Evolutionary conservation across 202 grass and related monocot species (phyloP), one percentile per base, ranked within the genome.

Genomic region (Setaria viridis): DNA sequence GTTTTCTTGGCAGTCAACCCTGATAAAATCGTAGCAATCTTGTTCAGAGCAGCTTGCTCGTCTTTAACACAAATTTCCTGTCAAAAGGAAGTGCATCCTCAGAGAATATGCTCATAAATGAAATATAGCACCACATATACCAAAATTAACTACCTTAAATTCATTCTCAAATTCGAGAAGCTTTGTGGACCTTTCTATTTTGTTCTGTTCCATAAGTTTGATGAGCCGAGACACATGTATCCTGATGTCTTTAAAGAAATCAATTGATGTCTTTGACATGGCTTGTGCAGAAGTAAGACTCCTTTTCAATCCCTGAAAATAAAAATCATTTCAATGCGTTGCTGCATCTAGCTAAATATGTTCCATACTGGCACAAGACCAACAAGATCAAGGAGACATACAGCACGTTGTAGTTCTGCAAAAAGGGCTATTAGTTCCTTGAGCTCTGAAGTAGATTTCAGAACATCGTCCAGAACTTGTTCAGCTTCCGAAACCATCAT

Each of bases 11-110:
- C 68, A 72, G 75, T 93, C 73, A 95, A 88, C 35, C 66, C 87
- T 45, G 86, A 33, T 77, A 97, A 90, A 84, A 97, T 90, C 74
- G 20, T 85, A 85, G 87, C 67, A 78, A 97, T 95, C 79, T 90
- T 86, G 53, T 91, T 76, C 72, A 90, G 42, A 72, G 90, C 92
- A 86, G 59, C 60, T 63, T 82, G 90, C 62, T 97, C 95, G 16
- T 97, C 88, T 82, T 76, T 65, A 90, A 75, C 81, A 80, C 89
- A 94, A 63, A 51, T 56, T 68, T 95, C 87, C 95, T 95, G 80
- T 82, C 62, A 47, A 58, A 88, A 77, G 16, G 30, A 86, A 75
- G 46, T 45, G 4, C 30, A 1, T 21, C 39, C 77, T 84, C 64
- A 81, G 65, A 9, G 30, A 72, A 56, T 75, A 54, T 58, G 35